A percentile compares a stretch with the other conserved stretches of the same genome.
These are phyloP conservation scores for Colletotrichum abscissum DNA, from an alignment of 2,329 filamentous ascomycete species.

Conservation along the genomic window DNA sequence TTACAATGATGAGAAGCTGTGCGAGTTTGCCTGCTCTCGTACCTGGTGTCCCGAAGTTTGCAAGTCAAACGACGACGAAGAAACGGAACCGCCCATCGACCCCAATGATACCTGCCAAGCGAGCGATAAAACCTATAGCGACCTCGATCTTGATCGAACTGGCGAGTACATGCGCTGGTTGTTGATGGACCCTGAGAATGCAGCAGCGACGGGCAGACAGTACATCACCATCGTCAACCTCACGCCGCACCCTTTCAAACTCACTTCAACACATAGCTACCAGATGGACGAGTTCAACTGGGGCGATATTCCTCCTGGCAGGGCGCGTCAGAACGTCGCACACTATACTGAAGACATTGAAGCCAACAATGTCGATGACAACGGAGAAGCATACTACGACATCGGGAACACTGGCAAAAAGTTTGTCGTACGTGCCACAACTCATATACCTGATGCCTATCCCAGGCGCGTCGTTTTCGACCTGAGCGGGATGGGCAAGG, in stretches of 20 bases:
- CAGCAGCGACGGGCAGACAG: constrained; percentile 26
- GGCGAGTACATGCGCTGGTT: constrained; percentile 24
- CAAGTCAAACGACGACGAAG: background rate
- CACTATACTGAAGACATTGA: constrained; percentile 39
- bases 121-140: background rate
- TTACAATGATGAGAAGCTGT: constrained; percentile 52
- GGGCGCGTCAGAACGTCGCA: constrained; percentile 44
- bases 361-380: constrained; percentile 39
- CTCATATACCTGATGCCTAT: constrained; percentile 42
- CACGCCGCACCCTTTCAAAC: constrained; percentile 45
- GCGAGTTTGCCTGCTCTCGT: constrained; percentile 56
- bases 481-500: constrained; percentile 45
- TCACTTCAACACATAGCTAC: constrained; percentile 42
- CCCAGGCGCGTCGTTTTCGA: constrained; percentile 43
- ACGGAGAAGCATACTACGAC: constrained; percentile 46
- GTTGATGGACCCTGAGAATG: constrained; percentile 10
- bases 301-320: constrained; percentile 46
- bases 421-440: constrained; percentile 45
- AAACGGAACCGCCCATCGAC: background rate
- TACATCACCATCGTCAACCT: constrained; percentile 49
- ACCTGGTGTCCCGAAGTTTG: constrained; percentile 52
- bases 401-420: constrained; percentile 44
- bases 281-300: constrained; percentile 47
- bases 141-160: background rate
- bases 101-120: background rate